These are phyloP conservation scores for Dillenia turbinata DNA, from an alignment of 164 flowering plant species.

Conservation along the genomic window DNA sequence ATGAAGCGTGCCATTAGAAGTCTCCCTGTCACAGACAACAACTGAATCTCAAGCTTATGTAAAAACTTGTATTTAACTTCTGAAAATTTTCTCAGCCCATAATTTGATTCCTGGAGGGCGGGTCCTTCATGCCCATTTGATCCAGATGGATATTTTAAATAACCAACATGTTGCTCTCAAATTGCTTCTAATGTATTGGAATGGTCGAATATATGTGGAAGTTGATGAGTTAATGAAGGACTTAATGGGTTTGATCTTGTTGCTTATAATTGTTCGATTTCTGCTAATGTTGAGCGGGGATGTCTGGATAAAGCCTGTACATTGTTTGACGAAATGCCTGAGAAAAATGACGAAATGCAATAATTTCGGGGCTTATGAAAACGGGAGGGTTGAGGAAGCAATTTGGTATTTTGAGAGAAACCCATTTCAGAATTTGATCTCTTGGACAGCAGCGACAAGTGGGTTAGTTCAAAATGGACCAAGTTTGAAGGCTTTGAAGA, in stretches of 20 bases:
- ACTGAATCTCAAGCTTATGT: conserved; percentile 22
- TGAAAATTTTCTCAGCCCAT: no score
- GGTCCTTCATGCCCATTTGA: background rate
- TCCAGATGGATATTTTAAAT: conserved; percentile 10
- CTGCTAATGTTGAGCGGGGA: conserved; percentile 4
- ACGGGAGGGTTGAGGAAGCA: conserved; percentile 16
- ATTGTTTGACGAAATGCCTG: conserved; percentile 38
- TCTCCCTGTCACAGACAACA: conserved; percentile 19
- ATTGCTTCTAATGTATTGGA: conserved; percentile 24
- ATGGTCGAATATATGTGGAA: conserved; percentile 14
- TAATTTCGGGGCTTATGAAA: conserved; percentile 22
- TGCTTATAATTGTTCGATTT: conserved; percentile 24
- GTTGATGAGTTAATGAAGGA: conserved; percentile 10
- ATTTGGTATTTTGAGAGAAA: no score
- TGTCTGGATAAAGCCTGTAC: conserved; percentile 10
- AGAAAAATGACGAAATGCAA: conserved; percentile 15
- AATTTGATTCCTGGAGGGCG: background rate
- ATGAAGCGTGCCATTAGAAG: conserved; percentile 22
- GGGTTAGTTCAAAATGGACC: conserved; percentile 53
- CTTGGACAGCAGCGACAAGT: conserved; percentile 28
- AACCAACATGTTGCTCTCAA: conserved; percentile 16
- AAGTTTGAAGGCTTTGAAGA: conserved; percentile 29
- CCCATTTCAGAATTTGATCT: no score
- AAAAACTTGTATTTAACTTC: conserved; percentile 23
- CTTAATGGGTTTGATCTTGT: conserved; percentile 21